These are phyloP conservation scores for Cardiospermum halicacabum DNA, from an alignment of 345 rosid species.

Conservation along the genomic window DNA sequence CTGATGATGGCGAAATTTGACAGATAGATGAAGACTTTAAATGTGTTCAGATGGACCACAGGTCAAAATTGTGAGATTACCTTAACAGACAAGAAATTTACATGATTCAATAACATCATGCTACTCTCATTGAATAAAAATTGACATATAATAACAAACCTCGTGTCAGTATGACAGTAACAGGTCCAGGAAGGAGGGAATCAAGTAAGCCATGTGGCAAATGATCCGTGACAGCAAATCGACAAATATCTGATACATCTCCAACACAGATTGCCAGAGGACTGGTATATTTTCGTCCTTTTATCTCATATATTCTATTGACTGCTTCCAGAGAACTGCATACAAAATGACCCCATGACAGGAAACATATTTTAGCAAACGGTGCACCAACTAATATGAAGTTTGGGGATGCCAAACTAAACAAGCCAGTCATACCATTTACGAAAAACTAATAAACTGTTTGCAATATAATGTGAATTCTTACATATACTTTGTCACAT, in stretches of 20 bases:
- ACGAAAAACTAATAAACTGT: not conserved
- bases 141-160: conserved; percentile 36
- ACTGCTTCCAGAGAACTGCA: conserved; percentile 72
- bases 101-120: not conserved
- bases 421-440: not conserved
- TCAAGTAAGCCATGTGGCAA: conserved; percentile 71
- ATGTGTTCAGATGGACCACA: not conserved
- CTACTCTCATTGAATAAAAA: not conserved
- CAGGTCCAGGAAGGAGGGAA: conserved; percentile 85
- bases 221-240: conserved; percentile 63
- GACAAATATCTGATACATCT: conserved; percentile 70
- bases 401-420: not conserved
- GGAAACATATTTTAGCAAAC: conserved; percentile 9
- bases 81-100: not conserved
- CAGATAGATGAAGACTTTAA: not conserved
- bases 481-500: not conserved
- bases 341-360: not conserved
- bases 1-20: not conserved
- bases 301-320: conserved; percentile 76
- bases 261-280: conserved; percentile 89
- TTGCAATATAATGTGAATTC: not conserved
- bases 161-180: conserved; percentile 69
- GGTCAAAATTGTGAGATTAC: not conserved
- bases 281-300: conserved; percentile 78
- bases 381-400: conserved; percentile 3